phyloP scores from a whole-genome alignment of 352 stramenopile genomes.

The Pythium phragmiticola region DNA sequence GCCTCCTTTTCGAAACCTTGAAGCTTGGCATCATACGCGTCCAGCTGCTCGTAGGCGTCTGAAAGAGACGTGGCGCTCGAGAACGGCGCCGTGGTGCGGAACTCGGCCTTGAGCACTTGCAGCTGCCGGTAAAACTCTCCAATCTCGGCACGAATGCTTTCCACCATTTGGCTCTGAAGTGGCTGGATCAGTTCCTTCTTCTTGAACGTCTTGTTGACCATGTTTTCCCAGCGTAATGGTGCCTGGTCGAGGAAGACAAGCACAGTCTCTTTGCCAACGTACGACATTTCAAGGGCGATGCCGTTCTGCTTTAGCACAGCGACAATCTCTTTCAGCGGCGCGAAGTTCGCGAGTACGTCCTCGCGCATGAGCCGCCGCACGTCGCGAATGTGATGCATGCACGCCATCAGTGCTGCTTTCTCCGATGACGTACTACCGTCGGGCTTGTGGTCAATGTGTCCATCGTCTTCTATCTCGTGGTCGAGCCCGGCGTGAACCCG shows the following conservation, averaged over 20 bases:
- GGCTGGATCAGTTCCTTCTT: conserved; percentile 92
- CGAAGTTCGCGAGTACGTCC: conserved; percentile 76
- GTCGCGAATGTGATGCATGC: conserved; percentile 89
- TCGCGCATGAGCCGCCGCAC: conserved; percentile 81
- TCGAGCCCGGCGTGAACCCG: conserved; percentile 79
- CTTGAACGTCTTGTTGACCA: conserved; percentile 93
- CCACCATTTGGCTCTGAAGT: conserved; percentile 87
- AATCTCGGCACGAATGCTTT: conserved; percentile 74
- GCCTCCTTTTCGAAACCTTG: conserved; percentile 81
- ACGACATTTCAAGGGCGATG: conserved; percentile 88
- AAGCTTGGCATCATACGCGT: conserved; percentile 84
- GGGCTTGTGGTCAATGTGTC: conserved; percentile 41
- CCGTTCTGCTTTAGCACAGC: conserved; percentile 80
- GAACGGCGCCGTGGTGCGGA: conserved; percentile 59
- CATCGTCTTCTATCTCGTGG: conserved; percentile 24
- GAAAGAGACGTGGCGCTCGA: conserved; percentile 30
- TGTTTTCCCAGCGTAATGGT: conserved; percentile 89
- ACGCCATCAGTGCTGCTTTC: conserved; percentile 69
- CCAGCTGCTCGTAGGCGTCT: conserved; percentile 86
- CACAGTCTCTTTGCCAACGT: conserved; percentile 81
- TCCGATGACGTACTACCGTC: conserved; percentile 37
- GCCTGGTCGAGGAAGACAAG: conserved; percentile 86
- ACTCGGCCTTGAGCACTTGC: conserved; percentile 60
- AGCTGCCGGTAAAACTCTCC: conserved; percentile 73
- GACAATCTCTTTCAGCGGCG: conserved; percentile 77